Evolutionary conservation across 2,329 filamentous ascomycete genomes (phyloP), one percentile per base, ranked within the genome.

Genomic region (Lasiodiplodia gonubiensis): DNA sequence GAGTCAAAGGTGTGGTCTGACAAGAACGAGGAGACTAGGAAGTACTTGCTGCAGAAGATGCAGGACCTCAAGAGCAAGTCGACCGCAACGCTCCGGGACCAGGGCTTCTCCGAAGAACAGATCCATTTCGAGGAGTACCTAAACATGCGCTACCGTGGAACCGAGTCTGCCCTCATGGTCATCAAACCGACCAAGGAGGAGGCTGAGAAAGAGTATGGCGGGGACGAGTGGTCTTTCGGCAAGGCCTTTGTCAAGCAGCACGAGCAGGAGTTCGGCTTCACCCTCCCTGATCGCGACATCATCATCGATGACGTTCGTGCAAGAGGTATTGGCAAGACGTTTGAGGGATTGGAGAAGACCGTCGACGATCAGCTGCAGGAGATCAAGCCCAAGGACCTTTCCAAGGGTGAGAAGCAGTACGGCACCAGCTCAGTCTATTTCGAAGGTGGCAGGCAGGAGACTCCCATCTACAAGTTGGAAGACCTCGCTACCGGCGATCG

Each of bases 241-340:
- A 87, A 89, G 71, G 93, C 92, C 0, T 97, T 98, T 74, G 84
- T 96, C 37, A 88, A 89, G 72, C 92, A 97, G 72, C 94, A 97
- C 75, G 89, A 93, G 64, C 93, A 95, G 75, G 94, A 97, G 75
- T 97, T 97, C 75, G 93, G 93, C 0, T 97, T 97, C 74, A 96
- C 92, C 0, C 83, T 97, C 2, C 88, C 89, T 27, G 92, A 96
- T 68, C 86, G 93, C 66, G 92, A 97, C 72, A 92, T 97, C 65
- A 93, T 97, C 54, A 86, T 97, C 8, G 94, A 97, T 70, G 94
- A 97, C 76, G 91, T 97, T 3, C 89, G 94, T 49, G 92, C 94
- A 5, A 86, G 94, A 67, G 93, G 93, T 16, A 96, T 97, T 69
- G 94, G 92, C 55, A 96, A 93, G 83, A 94, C 92, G 54, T 94